Evolutionary conservation across 768 basidiomycete species (phyloP).

Genomic region (Pulveroboletus sp.): DNA sequence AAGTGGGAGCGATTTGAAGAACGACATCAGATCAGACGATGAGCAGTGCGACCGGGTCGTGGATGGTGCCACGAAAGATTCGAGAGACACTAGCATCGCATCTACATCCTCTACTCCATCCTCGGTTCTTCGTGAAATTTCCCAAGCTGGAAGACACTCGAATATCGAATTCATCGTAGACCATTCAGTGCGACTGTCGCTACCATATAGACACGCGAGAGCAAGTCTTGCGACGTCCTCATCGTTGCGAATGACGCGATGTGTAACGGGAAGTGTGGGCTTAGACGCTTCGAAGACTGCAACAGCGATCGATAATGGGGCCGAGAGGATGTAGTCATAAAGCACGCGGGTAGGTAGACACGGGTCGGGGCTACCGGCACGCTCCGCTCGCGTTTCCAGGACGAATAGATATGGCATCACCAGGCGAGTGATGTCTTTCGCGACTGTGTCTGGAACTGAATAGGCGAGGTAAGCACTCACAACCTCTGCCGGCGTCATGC

Average conservation of each 20-base stretch:
- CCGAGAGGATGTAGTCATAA: constrained; percentile 65
- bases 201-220: constrained; percentile 85
- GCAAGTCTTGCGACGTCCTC: constrained; percentile 83
- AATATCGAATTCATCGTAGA: constrained; percentile 86
- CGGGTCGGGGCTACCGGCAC: constrained; percentile 67
- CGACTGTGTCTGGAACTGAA: constrained; percentile 62
- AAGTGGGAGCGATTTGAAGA: constrained; percentile 76
- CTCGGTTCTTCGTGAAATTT: constrained; percentile 49
- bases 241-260: constrained; percentile 76
- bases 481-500: constrained; percentile 59
- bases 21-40: constrained; percentile 68
- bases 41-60: constrained; percentile 52
- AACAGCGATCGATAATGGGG: constrained; percentile 63
- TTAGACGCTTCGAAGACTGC: constrained; percentile 89
- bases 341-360: constrained; percentile 59
- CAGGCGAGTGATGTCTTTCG: constrained; percentile 64
- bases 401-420: constrained; percentile 93
- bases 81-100: constrained; percentile 76
- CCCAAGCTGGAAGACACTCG: constrained; percentile 95
- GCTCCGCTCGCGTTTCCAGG: constrained; percentile 82
- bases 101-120: constrained; percentile 73
- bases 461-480: constrained; percentile 71
- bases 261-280: constrained; percentile 66
- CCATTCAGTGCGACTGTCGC: constrained; percentile 67
- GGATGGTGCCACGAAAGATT: constrained; percentile 72